Percentiles rank a stretch among this genome's conserved stretches.
Conservation (phyloP, 129 eudicot genomes). For the Helianthus annuus region HanXRQr2.0-SUNRISE NC_035443.2:2064409-2064908, state of each 20-base stretch:
- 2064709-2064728: slow-evolving; percentile 82
- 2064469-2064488: slow-evolving; percentile 79
- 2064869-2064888: too few species aligned
- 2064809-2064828: slow-evolving; percentile 82
- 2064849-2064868: not conserved
- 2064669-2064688: slow-evolving; percentile 83
- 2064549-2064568: slow-evolving; percentile 76
- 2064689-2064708: slow-evolving; percentile 85
- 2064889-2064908: not conserved
- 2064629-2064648: slow-evolving; percentile 78
- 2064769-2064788: slow-evolving; percentile 70
- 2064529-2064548: slow-evolving; percentile 88
- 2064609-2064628: slow-evolving; percentile 98
- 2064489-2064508: slow-evolving; percentile 81
- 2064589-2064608: slow-evolving; percentile 85
- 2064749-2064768: slow-evolving; percentile 92
- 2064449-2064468: slow-evolving; percentile 88
- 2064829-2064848: slow-evolving; percentile 18
- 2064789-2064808: slow-evolving; percentile 77
- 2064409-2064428: slow-evolving; percentile 84
- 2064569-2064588: slow-evolving; percentile 74
- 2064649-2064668: slow-evolving; percentile 86
- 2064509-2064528: slow-evolving; percentile 78
- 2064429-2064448: slow-evolving; percentile 85
- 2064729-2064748: slow-evolving; percentile 95